These are phyloP conservation scores for Lumnitzera racemosa DNA, from an alignment of 345 rosid genomes.

Conservation along the genomic window DNA sequence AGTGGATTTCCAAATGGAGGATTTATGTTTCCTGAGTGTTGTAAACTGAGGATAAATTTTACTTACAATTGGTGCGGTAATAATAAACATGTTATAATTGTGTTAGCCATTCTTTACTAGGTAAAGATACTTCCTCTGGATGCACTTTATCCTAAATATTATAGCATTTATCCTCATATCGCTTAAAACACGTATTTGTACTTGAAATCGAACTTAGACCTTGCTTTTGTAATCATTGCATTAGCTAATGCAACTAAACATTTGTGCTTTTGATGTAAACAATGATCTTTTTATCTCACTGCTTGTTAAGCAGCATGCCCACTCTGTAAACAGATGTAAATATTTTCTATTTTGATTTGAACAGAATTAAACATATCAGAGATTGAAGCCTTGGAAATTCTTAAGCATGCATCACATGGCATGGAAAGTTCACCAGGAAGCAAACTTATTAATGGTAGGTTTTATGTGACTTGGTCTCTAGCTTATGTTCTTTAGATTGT, in stretches of 20 bases:
- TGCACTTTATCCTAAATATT: too few relatives aligned
- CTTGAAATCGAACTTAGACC: too few relatives aligned
- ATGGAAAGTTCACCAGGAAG: slow-evolving; percentile 16
- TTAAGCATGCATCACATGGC: slow-evolving; percentile 31
- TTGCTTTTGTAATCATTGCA: too few relatives aligned
- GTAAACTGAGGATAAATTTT: too few relatives aligned
- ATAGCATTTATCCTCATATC: too few relatives aligned
- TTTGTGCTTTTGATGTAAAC: not conserved
- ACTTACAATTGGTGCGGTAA: too few relatives aligned
- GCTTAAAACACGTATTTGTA: too few relatives aligned
- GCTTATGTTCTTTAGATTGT: not conserved
- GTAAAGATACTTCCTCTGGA: too few relatives aligned
- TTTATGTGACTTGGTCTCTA: not conserved
- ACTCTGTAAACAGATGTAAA: not conserved
- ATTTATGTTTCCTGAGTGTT: too few relatives aligned
- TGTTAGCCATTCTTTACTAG: too few relatives aligned
- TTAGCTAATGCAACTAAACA: not conserved
- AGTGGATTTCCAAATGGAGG: too few relatives aligned
- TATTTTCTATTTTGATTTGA: not conserved
- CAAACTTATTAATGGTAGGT: slow-evolving; percentile 38
- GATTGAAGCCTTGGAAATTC: slow-evolving; percentile 50
- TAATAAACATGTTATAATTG: too few relatives aligned
- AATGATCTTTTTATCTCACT: not conserved
- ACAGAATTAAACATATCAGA: slow-evolving; percentile 50
- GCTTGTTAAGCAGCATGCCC: not conserved